Percentiles rank a stretch among this genome's conserved stretches.
phyloP scores from a whole-genome alignment of 768 basidiomycete genomes.

The Russula sp. region DNA sequence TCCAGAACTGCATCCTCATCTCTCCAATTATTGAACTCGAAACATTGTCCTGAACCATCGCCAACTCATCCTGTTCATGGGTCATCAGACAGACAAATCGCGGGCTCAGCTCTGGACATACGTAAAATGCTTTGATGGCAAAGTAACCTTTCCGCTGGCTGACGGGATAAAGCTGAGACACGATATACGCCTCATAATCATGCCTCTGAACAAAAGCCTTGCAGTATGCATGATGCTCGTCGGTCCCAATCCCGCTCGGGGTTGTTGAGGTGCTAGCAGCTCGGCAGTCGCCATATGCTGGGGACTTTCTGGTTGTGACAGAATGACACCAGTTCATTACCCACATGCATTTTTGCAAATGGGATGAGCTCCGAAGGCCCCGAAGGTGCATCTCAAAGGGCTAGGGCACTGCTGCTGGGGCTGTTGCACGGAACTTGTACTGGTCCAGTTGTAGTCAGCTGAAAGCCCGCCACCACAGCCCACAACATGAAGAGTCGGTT shows the following conservation, averaged over 20 bases:
- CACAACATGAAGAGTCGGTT: background rate
- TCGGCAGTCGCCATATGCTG: background rate
- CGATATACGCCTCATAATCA: constrained; percentile 75
- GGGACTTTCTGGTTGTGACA: background rate
- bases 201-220: constrained; percentile 62
- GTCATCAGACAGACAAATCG: background rate
- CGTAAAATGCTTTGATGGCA: constrained; percentile 77
- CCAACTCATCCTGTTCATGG: constrained; percentile 56
- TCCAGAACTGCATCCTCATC: constrained; percentile 85
- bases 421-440: no score
- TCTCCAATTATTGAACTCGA: constrained; percentile 69
- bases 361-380: constrained; percentile 4
- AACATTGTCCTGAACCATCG: constrained; percentile 67
- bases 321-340: background rate
- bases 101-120: constrained; percentile 35
- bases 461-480: no score
- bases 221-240: constrained; percentile 57
- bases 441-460: no score
- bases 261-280: constrained; percentile 6
- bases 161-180: constrained; percentile 65
- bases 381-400: background rate
- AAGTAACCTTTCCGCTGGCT: constrained; percentile 59
- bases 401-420: no score
- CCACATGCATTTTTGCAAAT: background rate
- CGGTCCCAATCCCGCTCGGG: constrained; percentile 22